phyloP scores from a whole-genome alignment of 2,329 filamentous ascomycete species.

The Fusarium phyllophilum region DNA sequence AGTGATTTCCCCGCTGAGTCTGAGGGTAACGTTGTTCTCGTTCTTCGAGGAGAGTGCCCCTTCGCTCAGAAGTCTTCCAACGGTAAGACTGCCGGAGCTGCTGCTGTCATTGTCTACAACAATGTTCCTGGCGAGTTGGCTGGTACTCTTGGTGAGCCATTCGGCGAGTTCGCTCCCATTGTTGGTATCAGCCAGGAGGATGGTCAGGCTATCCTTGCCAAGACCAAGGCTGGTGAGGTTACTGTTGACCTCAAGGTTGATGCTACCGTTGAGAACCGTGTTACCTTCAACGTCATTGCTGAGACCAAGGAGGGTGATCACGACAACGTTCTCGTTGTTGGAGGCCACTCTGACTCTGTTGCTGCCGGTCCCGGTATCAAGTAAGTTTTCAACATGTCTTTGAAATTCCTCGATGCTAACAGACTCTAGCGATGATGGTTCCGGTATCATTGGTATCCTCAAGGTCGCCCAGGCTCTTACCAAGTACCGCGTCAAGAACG shows the following conservation, averaged over 20 bases:
- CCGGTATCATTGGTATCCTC: slow-evolving; percentile 61
- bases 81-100: slow-evolving; percentile 67
- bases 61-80: slow-evolving; percentile 67
- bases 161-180: slow-evolving; percentile 59
- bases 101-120: slow-evolving; percentile 70
- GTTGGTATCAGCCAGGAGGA: slow-evolving; percentile 63
- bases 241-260: slow-evolving; percentile 55
- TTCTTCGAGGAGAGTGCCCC: slow-evolving; percentile 67
- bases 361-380: slow-evolving; percentile 68
- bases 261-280: slow-evolving; percentile 58
- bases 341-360: slow-evolving; percentile 60
- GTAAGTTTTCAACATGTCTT: slow-evolving; percentile 34
- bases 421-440: slow-evolving; percentile 62
- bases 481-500: slow-evolving; percentile 58
- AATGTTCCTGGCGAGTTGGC: slow-evolving; percentile 61
- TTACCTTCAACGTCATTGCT: slow-evolving; percentile 62
- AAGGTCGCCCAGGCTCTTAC: slow-evolving; percentile 56
- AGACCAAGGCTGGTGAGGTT: slow-evolving; percentile 47
- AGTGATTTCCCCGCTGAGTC: slow-evolving; percentile 64
- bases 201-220: slow-evolving; percentile 49
- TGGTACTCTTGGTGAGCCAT: slow-evolving; percentile 65
- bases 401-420: neutral
- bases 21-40: slow-evolving; percentile 66
- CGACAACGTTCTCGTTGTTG: slow-evolving; percentile 59
- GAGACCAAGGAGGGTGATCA: slow-evolving; percentile 61